Evolutionary conservation across 495 filamentous ascomycete species (phyloP), one percentile per base, ranked within the genome.

Genomic region (Penicillium cosmopolitanum): DNA sequence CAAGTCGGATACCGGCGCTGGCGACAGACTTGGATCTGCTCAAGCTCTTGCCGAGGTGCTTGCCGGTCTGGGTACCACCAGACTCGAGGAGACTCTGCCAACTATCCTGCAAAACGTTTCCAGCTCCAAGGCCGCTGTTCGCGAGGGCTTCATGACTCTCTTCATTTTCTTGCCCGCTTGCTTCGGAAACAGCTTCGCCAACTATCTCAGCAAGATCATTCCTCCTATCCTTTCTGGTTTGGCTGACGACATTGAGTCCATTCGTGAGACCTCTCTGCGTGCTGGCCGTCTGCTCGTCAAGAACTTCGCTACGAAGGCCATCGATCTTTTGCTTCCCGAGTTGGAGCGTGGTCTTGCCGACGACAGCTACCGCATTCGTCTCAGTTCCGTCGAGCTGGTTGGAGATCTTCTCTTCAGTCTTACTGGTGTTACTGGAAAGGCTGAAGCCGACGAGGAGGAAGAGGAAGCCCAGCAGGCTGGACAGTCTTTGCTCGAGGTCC

Each of bases 111-210:
- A 98, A 68, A 98, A 98, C 64, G 93, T 96, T 51, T 86, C 90
- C 62, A 98, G 95, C 67, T 83, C 91, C 52, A 98, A 97, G 73
- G 73, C 95, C 18, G 82, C 91, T 61, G 91, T 97, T 58, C 87
- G 95, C 59, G 95, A 98, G 80, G 95, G 95, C 36, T 98, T 98
- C 81, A 98, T 98, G 95, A 96, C 95, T 28, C 83, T 98, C 42
- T 98, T 98, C 77, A 97, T 98, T 63, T 98, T 96, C 82, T 85
- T 98, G 75, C 95, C 95, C 16, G 96, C 96, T 56, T 98, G 95
- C 75, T 98, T 98, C 70, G 95, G 95, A 64, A 98, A 98, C 81
- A 96, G 93, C 77, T 98, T 98, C 71, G 91, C 95, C 60, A 88
- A 90, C 67, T 98, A 98, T 68, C 89, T 98, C 52, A 90, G 87